Percentiles rank a stretch among this genome's conserved stretches.
Evolutionary conservation across 2,329 filamentous ascomycete genomes (phyloP).

Genomic region (Pseudocercospora vitis): DNA sequence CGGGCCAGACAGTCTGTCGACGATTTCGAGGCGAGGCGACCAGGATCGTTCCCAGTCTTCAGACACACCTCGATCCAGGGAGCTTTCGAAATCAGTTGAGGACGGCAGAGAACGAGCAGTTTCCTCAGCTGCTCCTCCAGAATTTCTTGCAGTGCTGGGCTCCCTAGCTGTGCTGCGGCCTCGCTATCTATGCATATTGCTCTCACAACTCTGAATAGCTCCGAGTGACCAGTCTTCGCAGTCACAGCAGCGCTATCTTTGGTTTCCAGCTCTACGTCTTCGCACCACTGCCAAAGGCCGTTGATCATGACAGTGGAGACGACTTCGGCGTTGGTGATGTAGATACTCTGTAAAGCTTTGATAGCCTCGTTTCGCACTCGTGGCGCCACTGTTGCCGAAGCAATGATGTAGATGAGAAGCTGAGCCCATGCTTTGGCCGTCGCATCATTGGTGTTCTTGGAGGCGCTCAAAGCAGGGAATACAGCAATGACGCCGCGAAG

Average conservation of each 20-base stretch:
- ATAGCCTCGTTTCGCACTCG: constrained; percentile 64
- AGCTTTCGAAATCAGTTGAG: constrained; percentile 71
- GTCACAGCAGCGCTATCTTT: constrained; percentile 72
- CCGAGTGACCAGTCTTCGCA: constrained; percentile 63
- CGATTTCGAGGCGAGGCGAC: constrained; percentile 66
- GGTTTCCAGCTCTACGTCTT: constrained; percentile 65
- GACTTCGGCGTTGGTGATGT: constrained; percentile 57
- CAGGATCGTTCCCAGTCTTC: constrained; percentile 77
- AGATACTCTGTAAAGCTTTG: constrained; percentile 63
- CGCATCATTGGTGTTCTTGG: constrained; percentile 42
- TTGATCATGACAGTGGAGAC: constrained; percentile 61
- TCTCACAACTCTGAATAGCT: constrained; percentile 62
- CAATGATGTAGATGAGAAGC: constrained; percentile 76
- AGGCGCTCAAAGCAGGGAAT: constrained; percentile 37
- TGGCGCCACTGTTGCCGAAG: constrained; percentile 61
- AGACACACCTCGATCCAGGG: constrained; percentile 91
- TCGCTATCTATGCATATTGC: constrained; percentile 63
- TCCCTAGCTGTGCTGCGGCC: constrained; percentile 49
- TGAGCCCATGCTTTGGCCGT: constrained; percentile 66
- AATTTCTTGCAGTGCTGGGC: constrained; percentile 48
- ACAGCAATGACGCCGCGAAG: constrained; percentile 67
- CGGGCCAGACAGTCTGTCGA: constrained; percentile 66
- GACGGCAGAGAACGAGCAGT: constrained; percentile 74
- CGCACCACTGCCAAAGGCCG: constrained; percentile 79
- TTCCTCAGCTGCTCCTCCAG: constrained; percentile 72